Conservation (phyloP, 495 filamentous ascomycete genomes). For the Aspergillus wentii region DNA sequence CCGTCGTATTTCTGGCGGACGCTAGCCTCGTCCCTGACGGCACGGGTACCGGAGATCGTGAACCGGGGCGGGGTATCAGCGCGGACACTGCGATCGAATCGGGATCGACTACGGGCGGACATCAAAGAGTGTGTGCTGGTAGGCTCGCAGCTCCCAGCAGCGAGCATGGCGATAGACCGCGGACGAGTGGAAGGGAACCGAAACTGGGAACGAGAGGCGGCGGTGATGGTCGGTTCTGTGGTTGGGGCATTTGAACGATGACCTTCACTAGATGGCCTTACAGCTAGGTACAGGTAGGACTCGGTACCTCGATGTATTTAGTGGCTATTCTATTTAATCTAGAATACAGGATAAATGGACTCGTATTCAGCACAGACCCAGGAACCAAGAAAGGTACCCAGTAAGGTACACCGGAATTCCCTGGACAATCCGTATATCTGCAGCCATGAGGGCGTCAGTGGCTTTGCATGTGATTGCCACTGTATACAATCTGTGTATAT, state of each 20-base stretch:
- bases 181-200: conserved; percentile 39
- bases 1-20: conserved; percentile 89
- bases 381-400: neutral
- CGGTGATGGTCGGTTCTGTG: conserved; percentile 87
- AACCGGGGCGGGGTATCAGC: conserved; percentile 76
- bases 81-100: conserved; percentile 71
- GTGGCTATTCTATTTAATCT: too few species aligned
- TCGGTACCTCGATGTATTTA: too few species aligned
- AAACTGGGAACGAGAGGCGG: conserved; percentile 86
- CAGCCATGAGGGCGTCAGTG: too few species aligned
- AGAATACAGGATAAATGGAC: neutral
- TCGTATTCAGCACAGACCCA: too few species aligned
- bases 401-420: neutral
- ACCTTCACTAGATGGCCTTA: too few species aligned
- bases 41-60: conserved; percentile 78
- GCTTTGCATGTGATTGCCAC: too few species aligned
- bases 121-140: conserved; percentile 79
- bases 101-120: conserved; percentile 67
- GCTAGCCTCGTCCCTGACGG: conserved; percentile 70
- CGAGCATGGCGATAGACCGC: conserved; percentile 32
- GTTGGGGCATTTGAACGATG: conserved; percentile 44
- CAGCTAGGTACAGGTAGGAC: too few species aligned
- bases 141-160: conserved; percentile 60
- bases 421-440: too few species aligned
- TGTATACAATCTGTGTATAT: too few species aligned